A percentile compares a stretch with the other conserved stretches of the same genome.
These are phyloP conservation scores for Citrullus colocynthis DNA, from an alignment of 306 rosid genomes.

Conservation along the genomic window DNA sequence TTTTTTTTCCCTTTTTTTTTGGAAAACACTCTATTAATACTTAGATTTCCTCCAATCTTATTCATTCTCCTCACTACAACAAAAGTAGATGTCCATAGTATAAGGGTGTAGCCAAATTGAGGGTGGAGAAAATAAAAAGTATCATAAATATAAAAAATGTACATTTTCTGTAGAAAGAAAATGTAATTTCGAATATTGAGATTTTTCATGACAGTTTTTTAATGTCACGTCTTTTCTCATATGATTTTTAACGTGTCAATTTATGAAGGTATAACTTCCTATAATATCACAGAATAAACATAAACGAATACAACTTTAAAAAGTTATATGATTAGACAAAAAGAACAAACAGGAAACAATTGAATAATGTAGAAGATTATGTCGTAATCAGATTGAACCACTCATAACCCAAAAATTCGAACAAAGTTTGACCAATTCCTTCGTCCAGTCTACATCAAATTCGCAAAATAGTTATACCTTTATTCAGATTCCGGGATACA, in stretches of 20 bases:
- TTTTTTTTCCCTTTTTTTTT: no score
- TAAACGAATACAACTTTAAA: background rate
- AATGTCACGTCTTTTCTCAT: background rate
- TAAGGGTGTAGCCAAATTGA: no score
- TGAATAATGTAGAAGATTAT: background rate
- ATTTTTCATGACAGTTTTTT: no score
- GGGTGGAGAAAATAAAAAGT: no score
- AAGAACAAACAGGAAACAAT: background rate
- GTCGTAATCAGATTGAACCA: background rate
- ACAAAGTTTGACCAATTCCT: background rate
- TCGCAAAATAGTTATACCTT: background rate
- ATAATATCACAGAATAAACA: background rate
- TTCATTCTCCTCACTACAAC: background rate
- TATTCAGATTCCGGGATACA: slow-evolving; percentile 4
- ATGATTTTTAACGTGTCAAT: background rate
- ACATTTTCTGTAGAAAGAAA: no score
- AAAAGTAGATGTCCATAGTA: no score
- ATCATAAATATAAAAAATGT: no score
- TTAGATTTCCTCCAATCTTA: no score
- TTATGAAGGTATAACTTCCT: background rate
- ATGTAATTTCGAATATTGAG: no score
- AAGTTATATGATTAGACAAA: background rate
- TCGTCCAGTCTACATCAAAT: background rate
- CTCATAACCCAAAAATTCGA: background rate
- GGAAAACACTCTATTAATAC: no score